Evolutionary conservation across 2,329 filamentous ascomycete species (phyloP).

Genomic region (Talaromyces pinophilus): DNA sequence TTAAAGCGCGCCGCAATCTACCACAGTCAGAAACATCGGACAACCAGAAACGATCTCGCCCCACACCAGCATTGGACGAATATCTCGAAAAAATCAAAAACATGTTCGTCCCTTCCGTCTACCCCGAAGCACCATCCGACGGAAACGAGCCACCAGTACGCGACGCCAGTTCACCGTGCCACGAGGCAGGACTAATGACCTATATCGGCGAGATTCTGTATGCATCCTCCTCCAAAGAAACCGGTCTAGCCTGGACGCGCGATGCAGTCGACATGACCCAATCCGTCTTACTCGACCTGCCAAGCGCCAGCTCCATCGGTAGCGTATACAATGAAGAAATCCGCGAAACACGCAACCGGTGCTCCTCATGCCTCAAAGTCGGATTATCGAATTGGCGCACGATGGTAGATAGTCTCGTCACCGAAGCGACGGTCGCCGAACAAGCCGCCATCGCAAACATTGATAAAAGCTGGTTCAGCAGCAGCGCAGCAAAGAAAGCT

Average conservation of each 20-base stretch:
- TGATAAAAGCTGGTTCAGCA: conserved; percentile 31
- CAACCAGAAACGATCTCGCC: background rate
- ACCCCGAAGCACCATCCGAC: conserved; percentile 69
- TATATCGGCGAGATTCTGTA: conserved; percentile 95
- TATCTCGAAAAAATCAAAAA: conserved; percentile 44
- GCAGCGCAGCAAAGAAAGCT: conserved; percentile 27
- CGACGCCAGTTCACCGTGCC: conserved; percentile 67
- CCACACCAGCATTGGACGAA: conserved; percentile 32
- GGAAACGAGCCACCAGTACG: conserved; percentile 69
- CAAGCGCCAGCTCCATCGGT: conserved; percentile 29
- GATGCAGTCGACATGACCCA: conserved; percentile 83
- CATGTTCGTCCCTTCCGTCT: conserved; percentile 58
- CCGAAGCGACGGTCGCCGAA: conserved; percentile 41
- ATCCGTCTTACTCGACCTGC: conserved; percentile 53
- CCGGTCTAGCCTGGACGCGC: conserved; percentile 84
- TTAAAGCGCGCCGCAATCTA: conserved; percentile 70
- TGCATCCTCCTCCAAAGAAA: conserved; percentile 63
- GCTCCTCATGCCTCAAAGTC: conserved; percentile 73
- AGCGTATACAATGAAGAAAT: conserved; percentile 8
- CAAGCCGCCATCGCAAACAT: conserved; percentile 37
- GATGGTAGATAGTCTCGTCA: conserved; percentile 71
- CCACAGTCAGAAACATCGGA: conserved; percentile 42
- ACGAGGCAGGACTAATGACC: conserved; percentile 81
- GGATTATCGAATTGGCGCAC: conserved; percentile 78
- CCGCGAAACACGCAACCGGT: conserved; percentile 55